These are phyloP conservation scores for Geranium brycei DNA, from an alignment of 345 rosid species.

Conservation along the genomic window DNA sequence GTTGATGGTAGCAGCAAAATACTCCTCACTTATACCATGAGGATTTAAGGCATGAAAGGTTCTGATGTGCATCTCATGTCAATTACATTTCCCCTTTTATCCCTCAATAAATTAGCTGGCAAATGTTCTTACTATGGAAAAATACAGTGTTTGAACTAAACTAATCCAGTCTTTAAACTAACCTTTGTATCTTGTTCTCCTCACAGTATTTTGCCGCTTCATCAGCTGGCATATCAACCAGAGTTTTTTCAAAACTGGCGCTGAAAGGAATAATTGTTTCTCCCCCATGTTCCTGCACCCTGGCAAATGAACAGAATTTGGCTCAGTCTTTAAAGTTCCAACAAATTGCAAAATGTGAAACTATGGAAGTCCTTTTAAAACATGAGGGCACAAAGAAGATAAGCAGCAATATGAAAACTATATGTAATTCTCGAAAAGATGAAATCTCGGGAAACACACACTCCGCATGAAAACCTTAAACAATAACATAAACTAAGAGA, in stretches of 20 bases:
- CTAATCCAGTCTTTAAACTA: conserved; percentile 13
- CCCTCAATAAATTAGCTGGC: no score
- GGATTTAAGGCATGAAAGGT: no score
- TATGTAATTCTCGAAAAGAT: background rate
- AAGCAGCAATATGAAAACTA: background rate
- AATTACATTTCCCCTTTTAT: no score
- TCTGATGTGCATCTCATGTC: no score
- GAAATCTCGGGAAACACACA: background rate
- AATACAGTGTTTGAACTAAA: conserved; percentile 19
- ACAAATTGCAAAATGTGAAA: background rate
- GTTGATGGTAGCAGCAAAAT: no score
- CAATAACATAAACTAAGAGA: background rate
- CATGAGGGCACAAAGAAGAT: background rate
- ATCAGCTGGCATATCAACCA: conserved; percentile 65
- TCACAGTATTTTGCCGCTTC: conserved; percentile 79
- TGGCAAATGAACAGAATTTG: conserved; percentile 16
- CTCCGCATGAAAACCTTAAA: background rate
- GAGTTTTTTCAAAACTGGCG: conserved; percentile 58
- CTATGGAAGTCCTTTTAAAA: background rate
- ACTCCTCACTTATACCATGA: no score
- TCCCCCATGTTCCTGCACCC: conserved; percentile 98
- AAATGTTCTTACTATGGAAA: background rate
- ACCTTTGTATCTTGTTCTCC: conserved; percentile 97
- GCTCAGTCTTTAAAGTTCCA: background rate
- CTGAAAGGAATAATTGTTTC: conserved; percentile 94